Evolutionary conservation across 2,329 filamentous ascomycete species (phyloP).

Genomic region (Eurotiales sp.): DNA sequence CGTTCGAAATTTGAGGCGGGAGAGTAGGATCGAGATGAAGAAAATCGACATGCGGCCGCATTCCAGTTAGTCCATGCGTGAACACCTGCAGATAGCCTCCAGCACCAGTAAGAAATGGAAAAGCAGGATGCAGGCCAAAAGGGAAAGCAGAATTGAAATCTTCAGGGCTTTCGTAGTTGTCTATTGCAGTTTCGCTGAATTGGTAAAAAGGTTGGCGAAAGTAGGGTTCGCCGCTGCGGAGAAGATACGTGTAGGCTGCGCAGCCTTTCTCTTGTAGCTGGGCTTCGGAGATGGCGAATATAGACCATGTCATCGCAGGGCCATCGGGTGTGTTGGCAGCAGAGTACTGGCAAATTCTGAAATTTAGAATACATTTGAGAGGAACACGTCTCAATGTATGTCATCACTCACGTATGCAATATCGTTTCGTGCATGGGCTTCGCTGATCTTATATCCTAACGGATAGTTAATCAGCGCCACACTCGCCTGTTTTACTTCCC

Average conservation of each 20-base stretch:
- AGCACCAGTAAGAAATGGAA: constrained; percentile 59
- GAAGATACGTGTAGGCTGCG: constrained; percentile 58
- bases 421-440: constrained; percentile 39
- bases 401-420: constrained; percentile 47
- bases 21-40: constrained; percentile 13
- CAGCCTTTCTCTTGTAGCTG: constrained; percentile 58
- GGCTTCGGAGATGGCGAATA: constrained; percentile 59
- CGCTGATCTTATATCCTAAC: constrained; percentile 34
- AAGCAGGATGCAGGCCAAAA: constrained; percentile 45
- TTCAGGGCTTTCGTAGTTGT: constrained; percentile 53
- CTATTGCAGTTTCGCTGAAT: constrained; percentile 42
- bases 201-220: constrained; percentile 60
- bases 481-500: constrained; percentile 62
- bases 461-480: constrained; percentile 60
- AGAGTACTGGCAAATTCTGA: constrained; percentile 49
- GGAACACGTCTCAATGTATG: too few species aligned
- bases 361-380: too few species aligned
- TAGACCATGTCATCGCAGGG: constrained; percentile 63
- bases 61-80: constrained; percentile 14
- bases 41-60: constrained; percentile 5
- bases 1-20: constrained; percentile 11
- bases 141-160: constrained; percentile 51
- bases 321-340: constrained; percentile 59
- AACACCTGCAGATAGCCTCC: constrained; percentile 13
- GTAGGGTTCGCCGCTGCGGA: constrained; percentile 57